Percentiles rank a stretch among this genome's conserved stretches.
Conservation (phyloP, 495 filamentous ascomycete genomes). For the Tuber umbilicatum region DNA sequence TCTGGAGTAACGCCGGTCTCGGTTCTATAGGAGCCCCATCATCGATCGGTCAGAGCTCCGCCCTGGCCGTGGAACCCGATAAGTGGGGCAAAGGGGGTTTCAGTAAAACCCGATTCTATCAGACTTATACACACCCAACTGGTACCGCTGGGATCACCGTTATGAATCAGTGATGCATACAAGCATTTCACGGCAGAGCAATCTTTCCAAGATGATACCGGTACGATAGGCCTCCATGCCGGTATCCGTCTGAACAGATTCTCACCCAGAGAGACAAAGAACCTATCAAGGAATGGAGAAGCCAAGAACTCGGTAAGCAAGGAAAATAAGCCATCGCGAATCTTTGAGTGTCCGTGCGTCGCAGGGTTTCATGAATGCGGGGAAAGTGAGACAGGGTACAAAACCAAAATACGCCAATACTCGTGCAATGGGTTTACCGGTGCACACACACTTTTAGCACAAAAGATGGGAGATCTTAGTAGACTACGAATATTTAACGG, state of each 20-base stretch:
- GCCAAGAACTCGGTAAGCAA: not conserved
- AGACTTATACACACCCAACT: not conserved
- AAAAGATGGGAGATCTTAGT: not conserved
- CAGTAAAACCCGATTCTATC: not conserved
- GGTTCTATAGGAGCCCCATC: not conserved
- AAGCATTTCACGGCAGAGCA: not conserved
- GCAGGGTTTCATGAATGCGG: conserved; percentile 24
- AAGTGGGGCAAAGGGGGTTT: not conserved
- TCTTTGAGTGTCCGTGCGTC: conserved; percentile 16
- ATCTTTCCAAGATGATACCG: not conserved
- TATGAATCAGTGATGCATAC: not conserved
- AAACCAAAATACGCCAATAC: not conserved
- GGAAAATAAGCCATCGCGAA: conserved; percentile 18
- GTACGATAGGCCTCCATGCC: not conserved
- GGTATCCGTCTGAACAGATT: not conserved
- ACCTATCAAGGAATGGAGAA: not conserved
- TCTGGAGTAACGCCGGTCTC: not conserved
- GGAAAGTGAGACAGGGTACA: not conserved
- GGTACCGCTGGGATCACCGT: not conserved
- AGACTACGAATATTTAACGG: not conserved
- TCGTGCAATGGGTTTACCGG: too few species aligned
- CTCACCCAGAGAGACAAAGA: not conserved
- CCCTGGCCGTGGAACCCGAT: not conserved
- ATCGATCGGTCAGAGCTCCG: not conserved
- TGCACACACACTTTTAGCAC: too few species aligned